Conservation (phyloP, 164 flowering plant genomes). For the Platanus orientalis region DNA sequence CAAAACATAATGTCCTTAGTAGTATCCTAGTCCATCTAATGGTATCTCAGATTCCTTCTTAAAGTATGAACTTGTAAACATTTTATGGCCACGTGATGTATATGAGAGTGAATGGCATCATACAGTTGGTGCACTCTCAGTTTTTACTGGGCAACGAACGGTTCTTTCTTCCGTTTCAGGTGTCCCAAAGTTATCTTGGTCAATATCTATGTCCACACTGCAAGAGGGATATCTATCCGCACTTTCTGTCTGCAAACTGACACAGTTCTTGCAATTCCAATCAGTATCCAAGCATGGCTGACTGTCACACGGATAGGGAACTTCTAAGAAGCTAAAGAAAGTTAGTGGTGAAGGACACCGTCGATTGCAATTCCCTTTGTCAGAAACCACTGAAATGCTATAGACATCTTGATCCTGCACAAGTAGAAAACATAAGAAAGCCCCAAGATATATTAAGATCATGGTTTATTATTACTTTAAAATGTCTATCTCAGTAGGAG, state of each 20-base stretch:
- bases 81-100: not conserved
- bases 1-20: not conserved
- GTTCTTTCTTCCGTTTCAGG: conserved; percentile 24
- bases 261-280: conserved; percentile 30
- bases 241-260: conserved; percentile 29
- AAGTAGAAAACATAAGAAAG: conserved; percentile 5
- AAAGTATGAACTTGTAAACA: not conserved
- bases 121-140: conserved; percentile 38
- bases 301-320: conserved; percentile 27
- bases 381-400: conserved; percentile 36
- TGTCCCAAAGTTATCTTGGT: conserved; percentile 25
- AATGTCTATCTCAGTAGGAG: not conserved
- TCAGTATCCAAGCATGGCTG: conserved; percentile 29
- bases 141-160: conserved; percentile 22
- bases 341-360: conserved; percentile 28
- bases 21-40: not conserved
- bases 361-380: conserved; percentile 22
- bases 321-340: conserved; percentile 31
- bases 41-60: not conserved
- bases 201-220: conserved; percentile 33
- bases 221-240: conserved; percentile 30
- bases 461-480: not conserved
- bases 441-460: not conserved
- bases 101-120: conserved; percentile 4
- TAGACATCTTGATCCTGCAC: conserved; percentile 39